Percentiles rank a stretch among this genome's conserved stretches.
Conservation (phyloP, 257 asterid genomes). For the Fraxinus anomala region DNA sequence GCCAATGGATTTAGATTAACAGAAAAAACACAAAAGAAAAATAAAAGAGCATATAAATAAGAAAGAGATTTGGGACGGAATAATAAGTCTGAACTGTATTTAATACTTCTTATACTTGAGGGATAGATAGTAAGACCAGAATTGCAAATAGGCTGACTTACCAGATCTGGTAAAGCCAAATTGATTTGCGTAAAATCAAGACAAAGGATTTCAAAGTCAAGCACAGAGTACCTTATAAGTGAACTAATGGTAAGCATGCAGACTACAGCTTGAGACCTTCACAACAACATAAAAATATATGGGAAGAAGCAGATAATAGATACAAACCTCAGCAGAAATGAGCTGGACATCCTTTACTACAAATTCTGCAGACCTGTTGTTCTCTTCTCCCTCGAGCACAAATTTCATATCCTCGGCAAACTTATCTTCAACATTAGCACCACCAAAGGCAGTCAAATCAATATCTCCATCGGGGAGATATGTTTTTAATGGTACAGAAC, state of each 20-base stretch:
- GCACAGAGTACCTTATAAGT: constrained; percentile 5
- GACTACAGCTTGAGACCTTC: neutral
- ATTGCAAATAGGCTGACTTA: neutral
- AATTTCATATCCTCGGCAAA: constrained; percentile 58
- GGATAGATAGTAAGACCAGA: too few species aligned
- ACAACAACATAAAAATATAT: neutral
- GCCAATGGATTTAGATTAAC: neutral
- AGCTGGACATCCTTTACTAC: constrained; percentile 80
- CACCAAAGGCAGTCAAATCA: constrained; percentile 81
- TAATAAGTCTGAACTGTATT: neutral
- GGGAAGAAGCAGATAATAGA: constrained; percentile 3
- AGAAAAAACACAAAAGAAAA: too few species aligned
- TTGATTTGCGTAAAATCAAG: constrained; percentile 10
- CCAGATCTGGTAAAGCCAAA: neutral
- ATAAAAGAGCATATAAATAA: neutral
- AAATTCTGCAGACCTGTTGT: constrained; percentile 51
- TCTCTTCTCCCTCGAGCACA: constrained; percentile 67
- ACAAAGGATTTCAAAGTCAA: neutral
- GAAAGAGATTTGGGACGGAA: neutral
- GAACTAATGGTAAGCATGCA: constrained; percentile 4
- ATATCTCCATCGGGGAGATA: constrained; percentile 98
- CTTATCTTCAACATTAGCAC: constrained; percentile 56
- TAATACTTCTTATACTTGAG: neutral
- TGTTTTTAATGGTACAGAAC: constrained; percentile 92
- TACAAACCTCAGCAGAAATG: constrained; percentile 82